These are phyloP conservation scores for Pichia kluyveri DNA, from an alignment of 805 yeast species.

Conservation along the genomic window DNA sequence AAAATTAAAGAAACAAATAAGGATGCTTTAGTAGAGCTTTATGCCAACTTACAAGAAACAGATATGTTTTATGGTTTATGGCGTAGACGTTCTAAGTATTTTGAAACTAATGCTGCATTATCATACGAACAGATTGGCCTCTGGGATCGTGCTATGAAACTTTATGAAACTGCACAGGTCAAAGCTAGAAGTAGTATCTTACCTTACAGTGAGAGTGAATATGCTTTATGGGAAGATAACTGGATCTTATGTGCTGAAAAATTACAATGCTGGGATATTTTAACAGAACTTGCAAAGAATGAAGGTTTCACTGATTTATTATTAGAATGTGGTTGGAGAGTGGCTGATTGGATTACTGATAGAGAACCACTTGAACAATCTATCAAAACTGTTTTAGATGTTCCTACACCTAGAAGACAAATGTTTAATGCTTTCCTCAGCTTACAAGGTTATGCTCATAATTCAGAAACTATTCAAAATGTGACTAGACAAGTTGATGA, in stretches of 20 bases:
- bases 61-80: slow-evolving; percentile 97
- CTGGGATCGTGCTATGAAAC: slow-evolving; percentile 89
- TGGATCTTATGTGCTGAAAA: slow-evolving; percentile 98
- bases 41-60: slow-evolving; percentile 81
- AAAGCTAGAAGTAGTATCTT: slow-evolving; percentile 91
- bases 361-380: slow-evolving; percentile 90
- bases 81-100: slow-evolving; percentile 92
- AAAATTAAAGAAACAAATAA: slow-evolving; percentile 76
- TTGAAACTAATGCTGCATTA: slow-evolving; percentile 86
- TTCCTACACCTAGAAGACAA: slow-evolving; percentile 95
- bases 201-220: slow-evolving; percentile 93
- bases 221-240: slow-evolving; percentile 95
- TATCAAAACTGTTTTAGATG: slow-evolving; percentile 94
- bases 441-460: slow-evolving; percentile 88
- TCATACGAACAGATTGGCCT: slow-evolving; percentile 92
- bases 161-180: slow-evolving; percentile 94
- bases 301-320: slow-evolving; percentile 94
- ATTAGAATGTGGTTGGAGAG: slow-evolving; percentile 99
- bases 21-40: slow-evolving; percentile 86
- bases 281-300: slow-evolving; percentile 93
- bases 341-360: slow-evolving; percentile 96
- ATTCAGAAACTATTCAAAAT: slow-evolving; percentile 76
- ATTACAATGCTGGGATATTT: slow-evolving; percentile 94
- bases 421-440: slow-evolving; percentile 90
- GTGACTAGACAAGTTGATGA: slow-evolving; percentile 86